phyloP scores from a whole-genome alignment of 495 filamentous ascomycete genomes.

The Elasticomyces elasticus region DNA sequence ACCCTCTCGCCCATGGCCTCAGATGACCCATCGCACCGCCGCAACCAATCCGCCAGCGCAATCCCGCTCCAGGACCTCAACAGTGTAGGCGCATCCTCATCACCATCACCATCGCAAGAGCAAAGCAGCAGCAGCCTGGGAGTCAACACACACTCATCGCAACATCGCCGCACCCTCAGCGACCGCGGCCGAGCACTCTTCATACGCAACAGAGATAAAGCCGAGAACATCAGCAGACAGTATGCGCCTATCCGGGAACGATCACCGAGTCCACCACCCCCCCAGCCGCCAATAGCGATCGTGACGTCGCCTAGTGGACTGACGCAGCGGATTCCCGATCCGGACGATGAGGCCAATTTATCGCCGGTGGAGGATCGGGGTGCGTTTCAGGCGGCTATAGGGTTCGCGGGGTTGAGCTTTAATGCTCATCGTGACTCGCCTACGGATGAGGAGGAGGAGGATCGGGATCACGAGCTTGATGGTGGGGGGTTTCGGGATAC shows the following conservation, averaged over 20 bases:
- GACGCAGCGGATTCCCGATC: conserved; percentile 26
- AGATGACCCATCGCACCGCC: conserved; percentile 41
- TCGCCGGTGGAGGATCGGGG: conserved; percentile 40
- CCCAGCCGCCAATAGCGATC: conserved; percentile 20
- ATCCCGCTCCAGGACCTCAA: conserved; percentile 78
- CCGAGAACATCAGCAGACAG: conserved; percentile 28
- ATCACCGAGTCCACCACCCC: conserved; percentile 39
- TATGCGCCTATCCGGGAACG: conserved; percentile 47
- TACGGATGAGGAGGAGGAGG: conserved; percentile 14
- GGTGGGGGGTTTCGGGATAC: conserved; percentile 8
- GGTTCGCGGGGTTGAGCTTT: conserved; percentile 50
- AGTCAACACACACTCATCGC: conserved; percentile 23
- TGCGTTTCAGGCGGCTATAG: conserved; percentile 51
- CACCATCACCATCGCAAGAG: no score
- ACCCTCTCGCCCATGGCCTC: conserved; percentile 43
- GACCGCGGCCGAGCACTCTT: conserved; percentile 30
- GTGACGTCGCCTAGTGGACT: conserved; percentile 30
- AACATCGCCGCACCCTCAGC: conserved; percentile 32
- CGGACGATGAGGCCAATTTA: conserved; percentile 33
- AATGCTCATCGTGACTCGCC: conserved; percentile 29
- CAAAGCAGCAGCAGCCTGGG: conserved; percentile 26
- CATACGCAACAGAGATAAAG: conserved; percentile 12
- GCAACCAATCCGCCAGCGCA: conserved; percentile 45
- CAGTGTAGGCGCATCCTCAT: conserved; percentile 36
- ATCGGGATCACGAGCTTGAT: conserved; percentile 4